Evolutionary conservation across 2,329 filamentous ascomycete genomes (phyloP), one percentile per base, ranked within the genome.

Genomic region (Cadophora sp.): DNA sequence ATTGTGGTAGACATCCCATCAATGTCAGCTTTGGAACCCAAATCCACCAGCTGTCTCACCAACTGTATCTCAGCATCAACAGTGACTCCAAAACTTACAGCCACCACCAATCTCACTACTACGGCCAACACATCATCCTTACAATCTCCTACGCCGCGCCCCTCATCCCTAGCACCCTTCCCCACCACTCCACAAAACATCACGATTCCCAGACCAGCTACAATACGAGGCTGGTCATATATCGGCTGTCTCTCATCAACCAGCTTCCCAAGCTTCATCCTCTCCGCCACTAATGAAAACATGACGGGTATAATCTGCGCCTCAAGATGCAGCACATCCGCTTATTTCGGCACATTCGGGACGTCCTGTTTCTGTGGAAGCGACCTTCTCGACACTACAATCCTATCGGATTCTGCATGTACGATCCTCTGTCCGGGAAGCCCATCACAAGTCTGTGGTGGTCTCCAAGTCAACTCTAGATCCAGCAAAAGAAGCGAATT

Each of bases 241-340:
- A 9, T 55, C 26, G 62, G 62, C n/a, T 64, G 62, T 31, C 48
- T 64, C 11, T 55, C 48, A 22, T 63, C 29, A 24, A 11, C 31
- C 22, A 31, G 29, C n/a, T 55, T 64, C 62, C 22, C 29, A 26
- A 55, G 0, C 1, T 55, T 64, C 37, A 29, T 24, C 27, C 62
- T 64, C 62, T 12, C 62, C 34, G 22, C n/a, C 12, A 24, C 31
- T 14, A 50, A 64, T 19, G 50, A 29, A 11, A 55, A 53, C 22
- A 64, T 64, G 62, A 64, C 48, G 2, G 31, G 16, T 14, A 6
- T n/a, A 26, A 22, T 55, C n/a, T 64, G 62, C 31, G 48, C 62
- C 0, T 51, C 29, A 7, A 7, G n/a, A 22, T 64, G 62, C 22
- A n/a, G n/a, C 50, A 24, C 2, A 22, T 40, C 14, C 6, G 24